Evolutionary conservation across 306 rosid genomes (phyloP).

Genomic region (Acmispon strigosus): DNA sequence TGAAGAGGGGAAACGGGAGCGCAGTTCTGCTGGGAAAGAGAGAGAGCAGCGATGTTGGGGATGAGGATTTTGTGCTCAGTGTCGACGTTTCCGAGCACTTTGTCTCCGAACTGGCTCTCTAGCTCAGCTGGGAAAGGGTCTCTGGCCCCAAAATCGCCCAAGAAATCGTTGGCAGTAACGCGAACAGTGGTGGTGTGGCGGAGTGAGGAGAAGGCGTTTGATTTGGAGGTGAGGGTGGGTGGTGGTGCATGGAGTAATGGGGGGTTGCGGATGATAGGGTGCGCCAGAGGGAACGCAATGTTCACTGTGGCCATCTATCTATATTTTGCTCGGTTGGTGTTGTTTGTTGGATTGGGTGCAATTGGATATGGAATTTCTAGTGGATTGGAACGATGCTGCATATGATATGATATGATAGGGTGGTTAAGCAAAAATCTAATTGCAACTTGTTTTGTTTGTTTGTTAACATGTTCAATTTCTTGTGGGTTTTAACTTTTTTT

Average conservation of each 20-base stretch:
- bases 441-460: background rate
- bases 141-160: conserved; percentile 83
- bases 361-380: background rate
- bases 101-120: conserved; percentile 69
- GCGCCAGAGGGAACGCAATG: background rate
- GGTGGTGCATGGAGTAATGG: background rate
- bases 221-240: background rate
- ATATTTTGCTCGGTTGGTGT: background rate
- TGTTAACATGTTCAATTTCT: too few relatives aligned
- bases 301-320: conserved; percentile 18
- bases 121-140: conserved; percentile 90
- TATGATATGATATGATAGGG: too few relatives aligned
- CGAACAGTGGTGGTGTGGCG: conserved; percentile 8
- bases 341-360: background rate
- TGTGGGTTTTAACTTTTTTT: too few relatives aligned
- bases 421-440: too few relatives aligned
- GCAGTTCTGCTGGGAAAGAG: conserved; percentile 59
- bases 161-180: conserved; percentile 11
- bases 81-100: conserved; percentile 46
- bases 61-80: conserved; percentile 88
- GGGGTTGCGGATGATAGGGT: background rate
- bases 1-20: conserved; percentile 50
- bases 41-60: conserved; percentile 59
- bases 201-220: background rate
- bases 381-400: background rate